Conservation (phyloP, 2,329 filamentous ascomycete species). For the Albifimbria verrucaria region DNA sequence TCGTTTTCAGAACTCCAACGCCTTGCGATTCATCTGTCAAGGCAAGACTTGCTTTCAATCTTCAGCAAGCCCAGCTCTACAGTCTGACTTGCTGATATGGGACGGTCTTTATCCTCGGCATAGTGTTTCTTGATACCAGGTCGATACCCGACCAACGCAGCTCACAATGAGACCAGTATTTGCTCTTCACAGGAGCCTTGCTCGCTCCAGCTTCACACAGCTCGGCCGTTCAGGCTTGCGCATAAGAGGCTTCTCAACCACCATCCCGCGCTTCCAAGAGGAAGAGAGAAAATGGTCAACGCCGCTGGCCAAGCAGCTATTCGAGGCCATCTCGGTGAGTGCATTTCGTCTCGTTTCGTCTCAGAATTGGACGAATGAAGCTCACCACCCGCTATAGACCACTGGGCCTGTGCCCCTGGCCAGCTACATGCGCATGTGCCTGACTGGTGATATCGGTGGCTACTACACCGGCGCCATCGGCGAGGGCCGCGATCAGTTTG, state of each 20-base stretch:
- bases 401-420: conserved; percentile 91
- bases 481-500: conserved; percentile 78
- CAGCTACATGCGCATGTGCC: conserved; percentile 96
- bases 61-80: background rate
- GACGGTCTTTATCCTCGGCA: background rate
- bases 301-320: conserved; percentile 81
- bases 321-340: conserved; percentile 77
- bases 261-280: conserved; percentile 13
- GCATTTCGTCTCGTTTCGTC: background rate
- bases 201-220: conserved; percentile 6
- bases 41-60: background rate
- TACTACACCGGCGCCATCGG: conserved; percentile 82
- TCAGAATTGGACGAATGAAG: background rate
- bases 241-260: conserved; percentile 22
- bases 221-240: conserved; percentile 7
- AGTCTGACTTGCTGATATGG: background rate
- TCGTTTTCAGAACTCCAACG: no score
- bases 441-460: conserved; percentile 84
- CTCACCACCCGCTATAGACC: conserved; percentile 32
- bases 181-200: conserved; percentile 3
- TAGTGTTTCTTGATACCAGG: background rate
- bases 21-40: no score
- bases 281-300: conserved; percentile 77
- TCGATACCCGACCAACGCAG: no score
- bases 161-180: background rate